Evolutionary conservation across 371 early-diverging fungal species (phyloP).

Genomic region (Mucor velutinosus): DNA sequence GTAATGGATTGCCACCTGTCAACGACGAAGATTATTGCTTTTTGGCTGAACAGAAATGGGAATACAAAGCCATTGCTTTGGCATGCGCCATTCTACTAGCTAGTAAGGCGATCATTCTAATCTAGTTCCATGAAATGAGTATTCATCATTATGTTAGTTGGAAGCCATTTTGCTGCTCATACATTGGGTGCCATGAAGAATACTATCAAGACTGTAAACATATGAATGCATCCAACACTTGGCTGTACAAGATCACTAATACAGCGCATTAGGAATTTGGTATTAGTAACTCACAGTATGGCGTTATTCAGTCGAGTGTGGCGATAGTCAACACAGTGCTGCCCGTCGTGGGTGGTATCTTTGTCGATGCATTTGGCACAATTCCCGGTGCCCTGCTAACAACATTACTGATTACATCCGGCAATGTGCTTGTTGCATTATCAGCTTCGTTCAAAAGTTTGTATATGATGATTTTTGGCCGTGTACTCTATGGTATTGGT

Average conservation of each 20-base stretch:
- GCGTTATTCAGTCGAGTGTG: slow-evolving; percentile 71
- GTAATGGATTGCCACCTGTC: not conserved
- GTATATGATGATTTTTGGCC: slow-evolving; percentile 66
- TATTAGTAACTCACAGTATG: slow-evolving; percentile 73
- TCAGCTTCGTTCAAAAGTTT: slow-evolving; percentile 58
- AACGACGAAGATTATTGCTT: slow-evolving; percentile 23
- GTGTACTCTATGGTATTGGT: slow-evolving; percentile 72
- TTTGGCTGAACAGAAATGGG: slow-evolving; percentile 44
- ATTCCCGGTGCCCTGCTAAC: slow-evolving; percentile 64
- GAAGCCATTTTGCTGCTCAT: slow-evolving; percentile 77
- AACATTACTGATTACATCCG: slow-evolving; percentile 60
- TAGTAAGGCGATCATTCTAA: slow-evolving; percentile 37
- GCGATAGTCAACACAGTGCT: slow-evolving; percentile 72
- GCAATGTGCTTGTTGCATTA: slow-evolving; percentile 62
- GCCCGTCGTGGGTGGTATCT: slow-evolving; percentile 73
- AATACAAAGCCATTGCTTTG: slow-evolving; percentile 67
- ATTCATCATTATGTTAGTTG: slow-evolving; percentile 45
- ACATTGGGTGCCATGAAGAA: slow-evolving; percentile 72
- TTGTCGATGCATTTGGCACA: slow-evolving; percentile 74
- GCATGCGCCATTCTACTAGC: slow-evolving; percentile 67
- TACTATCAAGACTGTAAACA: slow-evolving; percentile 63
- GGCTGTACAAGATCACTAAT: not conserved
- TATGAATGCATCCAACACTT: not conserved
- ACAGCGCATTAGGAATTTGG: slow-evolving; percentile 54
- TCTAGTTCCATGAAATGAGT: not conserved